These are phyloP conservation scores for Cylindrotheca closterium DNA, from an alignment of 108 stramenopile species.

Conservation along the genomic window DNA sequence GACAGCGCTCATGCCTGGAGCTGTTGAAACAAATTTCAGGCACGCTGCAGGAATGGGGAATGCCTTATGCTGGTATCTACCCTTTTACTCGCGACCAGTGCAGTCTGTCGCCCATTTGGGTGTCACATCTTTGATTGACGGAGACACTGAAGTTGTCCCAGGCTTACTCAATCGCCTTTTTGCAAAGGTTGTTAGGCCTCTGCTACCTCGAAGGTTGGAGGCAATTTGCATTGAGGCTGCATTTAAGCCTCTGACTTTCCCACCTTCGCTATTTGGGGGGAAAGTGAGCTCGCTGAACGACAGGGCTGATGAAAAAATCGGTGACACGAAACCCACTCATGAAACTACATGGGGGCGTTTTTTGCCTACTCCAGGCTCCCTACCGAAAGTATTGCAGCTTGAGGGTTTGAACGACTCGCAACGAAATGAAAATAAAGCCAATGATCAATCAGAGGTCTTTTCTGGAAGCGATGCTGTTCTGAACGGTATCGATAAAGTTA, in stretches of 20 bases:
- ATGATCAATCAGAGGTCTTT: no score
- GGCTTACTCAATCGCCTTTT: conserved; percentile 78
- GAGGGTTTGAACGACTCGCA: no score
- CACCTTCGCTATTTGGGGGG: no score
- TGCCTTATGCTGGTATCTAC: conserved; percentile 76
- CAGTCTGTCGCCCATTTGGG: conserved; percentile 60
- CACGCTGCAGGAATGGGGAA: conserved; percentile 44
- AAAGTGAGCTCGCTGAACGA: no score
- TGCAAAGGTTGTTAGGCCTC: conserved; percentile 56
- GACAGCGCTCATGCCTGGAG: conserved; percentile 86
- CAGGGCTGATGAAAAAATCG: no score
- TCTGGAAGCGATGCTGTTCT: no score
- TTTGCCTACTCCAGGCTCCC: no score
- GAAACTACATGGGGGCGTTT: neutral
- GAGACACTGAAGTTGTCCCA: conserved; percentile 70
- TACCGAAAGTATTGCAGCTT: no score
- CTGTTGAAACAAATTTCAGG: conserved; percentile 74
- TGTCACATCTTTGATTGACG: conserved; percentile 66
- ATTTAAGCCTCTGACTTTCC: conserved; percentile 51
- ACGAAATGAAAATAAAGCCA: no score
- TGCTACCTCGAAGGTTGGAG: conserved; percentile 63
- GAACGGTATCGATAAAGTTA: no score
- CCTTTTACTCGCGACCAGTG: conserved; percentile 67
- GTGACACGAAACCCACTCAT: neutral
- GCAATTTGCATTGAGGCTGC: conserved; percentile 59